These are phyloP conservation scores for Nigrograna mackinnonii DNA, from an alignment of 2,329 filamentous ascomycete genomes.

Conservation along the genomic window DNA sequence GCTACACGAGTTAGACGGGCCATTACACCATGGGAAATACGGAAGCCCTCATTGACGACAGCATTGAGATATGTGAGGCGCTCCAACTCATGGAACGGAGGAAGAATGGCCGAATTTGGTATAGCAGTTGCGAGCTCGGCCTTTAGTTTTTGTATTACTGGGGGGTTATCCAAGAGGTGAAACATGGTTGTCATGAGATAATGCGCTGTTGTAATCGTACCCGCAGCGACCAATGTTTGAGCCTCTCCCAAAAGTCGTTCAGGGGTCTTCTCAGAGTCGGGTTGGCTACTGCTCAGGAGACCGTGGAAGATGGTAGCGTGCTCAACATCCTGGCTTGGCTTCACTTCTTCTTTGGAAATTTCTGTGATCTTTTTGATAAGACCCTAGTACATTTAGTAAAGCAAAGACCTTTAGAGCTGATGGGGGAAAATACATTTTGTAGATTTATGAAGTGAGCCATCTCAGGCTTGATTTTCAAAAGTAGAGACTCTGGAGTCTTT, in stretches of 20 bases:
- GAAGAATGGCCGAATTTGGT: constrained; percentile 5
- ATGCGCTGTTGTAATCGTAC: constrained; percentile 44
- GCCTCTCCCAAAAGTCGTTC: constrained; percentile 14
- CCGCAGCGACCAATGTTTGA: constrained; percentile 28
- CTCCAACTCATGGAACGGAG: constrained; percentile 6
- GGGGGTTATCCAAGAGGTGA: constrained; percentile 11
- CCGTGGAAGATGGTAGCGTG: constrained; percentile 10
- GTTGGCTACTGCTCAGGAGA: constrained; percentile 9
- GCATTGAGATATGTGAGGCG: constrained; percentile 19
- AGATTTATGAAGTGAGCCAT: not conserved
- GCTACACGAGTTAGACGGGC: constrained; percentile 14
- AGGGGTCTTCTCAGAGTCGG: constrained; percentile 14
- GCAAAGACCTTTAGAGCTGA: not conserved
- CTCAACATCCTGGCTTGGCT: no score
- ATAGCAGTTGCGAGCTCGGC: constrained; percentile 2
- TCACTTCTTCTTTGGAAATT: no score
- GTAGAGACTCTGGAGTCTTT: not conserved
- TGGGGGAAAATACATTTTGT: not conserved
- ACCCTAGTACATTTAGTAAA: not conserved
- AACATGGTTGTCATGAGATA: constrained; percentile 28
- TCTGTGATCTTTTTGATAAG: no score
- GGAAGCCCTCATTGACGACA: constrained; percentile 25
- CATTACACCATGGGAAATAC: constrained; percentile 20
- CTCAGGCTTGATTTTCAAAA: constrained; percentile 4
- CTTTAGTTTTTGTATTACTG: constrained; percentile 7